phyloP scores from a whole-genome alignment of 2,329 filamentous ascomycete species.

The Alternaria alternata region DNA sequence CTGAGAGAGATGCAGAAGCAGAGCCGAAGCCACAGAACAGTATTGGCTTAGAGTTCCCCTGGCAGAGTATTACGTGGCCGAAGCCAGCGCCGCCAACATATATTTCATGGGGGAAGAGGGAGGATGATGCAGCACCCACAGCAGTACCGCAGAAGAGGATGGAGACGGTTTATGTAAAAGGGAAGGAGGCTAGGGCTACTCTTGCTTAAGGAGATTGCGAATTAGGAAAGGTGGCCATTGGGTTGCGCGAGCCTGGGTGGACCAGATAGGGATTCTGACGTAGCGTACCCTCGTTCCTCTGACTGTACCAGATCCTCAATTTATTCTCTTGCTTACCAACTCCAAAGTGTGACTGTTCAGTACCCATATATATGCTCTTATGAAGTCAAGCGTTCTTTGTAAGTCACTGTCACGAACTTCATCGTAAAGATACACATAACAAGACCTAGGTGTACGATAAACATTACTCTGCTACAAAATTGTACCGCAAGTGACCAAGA shows the following conservation, averaged over 20 bases:
- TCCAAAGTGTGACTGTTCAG: background rate
- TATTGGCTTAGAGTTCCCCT: slow-evolving; percentile 10
- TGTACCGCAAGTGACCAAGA: background rate
- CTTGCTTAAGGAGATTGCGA: background rate
- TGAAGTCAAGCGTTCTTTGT: background rate
- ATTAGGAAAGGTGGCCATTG: background rate
- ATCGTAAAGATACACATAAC: too few relatives aligned
- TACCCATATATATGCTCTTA: background rate
- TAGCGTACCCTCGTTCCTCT: background rate
- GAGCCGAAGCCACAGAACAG: slow-evolving; percentile 7
- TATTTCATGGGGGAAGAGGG: slow-evolving; percentile 27
- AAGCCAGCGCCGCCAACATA: slow-evolving; percentile 12
- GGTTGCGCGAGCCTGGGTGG: too few relatives aligned
- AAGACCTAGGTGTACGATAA: background rate
- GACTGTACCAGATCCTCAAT: background rate
- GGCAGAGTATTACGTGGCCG: slow-evolving; percentile 7
- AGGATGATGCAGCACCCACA: slow-evolving; percentile 9
- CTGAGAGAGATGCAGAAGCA: slow-evolving; percentile 3
- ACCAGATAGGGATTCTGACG: too few relatives aligned
- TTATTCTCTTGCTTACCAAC: background rate
- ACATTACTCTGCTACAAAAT: background rate
- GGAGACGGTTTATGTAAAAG: slow-evolving; percentile 4
- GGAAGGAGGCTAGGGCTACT: background rate
- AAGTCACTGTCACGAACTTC: background rate
- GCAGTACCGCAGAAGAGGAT: background rate